These are phyloP conservation scores for Paecilomyces sp. DNA, from an alignment of 2,329 filamentous ascomycete species.

Conservation along the genomic window DNA sequence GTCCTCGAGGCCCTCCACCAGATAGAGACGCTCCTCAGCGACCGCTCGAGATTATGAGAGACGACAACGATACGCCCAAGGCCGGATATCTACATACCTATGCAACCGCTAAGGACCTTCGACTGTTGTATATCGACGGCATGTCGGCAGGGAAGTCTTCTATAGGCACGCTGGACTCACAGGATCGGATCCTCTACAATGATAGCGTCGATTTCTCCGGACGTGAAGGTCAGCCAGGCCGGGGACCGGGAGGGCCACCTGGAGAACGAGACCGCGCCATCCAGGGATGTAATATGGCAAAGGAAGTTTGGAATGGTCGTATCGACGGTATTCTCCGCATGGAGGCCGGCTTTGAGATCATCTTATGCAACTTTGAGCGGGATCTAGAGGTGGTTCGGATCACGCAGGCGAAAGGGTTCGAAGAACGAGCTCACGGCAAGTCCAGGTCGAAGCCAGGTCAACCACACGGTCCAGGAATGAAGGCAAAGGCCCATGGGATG, in stretches of 20 bases:
- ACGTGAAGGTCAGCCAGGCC: background rate
- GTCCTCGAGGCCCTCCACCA: background rate
- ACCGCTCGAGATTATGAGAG: background rate
- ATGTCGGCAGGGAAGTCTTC: conserved; percentile 59
- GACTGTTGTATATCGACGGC: conserved; percentile 63
- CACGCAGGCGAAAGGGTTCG: conserved; percentile 14
- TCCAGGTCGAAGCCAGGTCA: background rate
- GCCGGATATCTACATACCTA: conserved; percentile 62
- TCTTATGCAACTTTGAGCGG: conserved; percentile 56
- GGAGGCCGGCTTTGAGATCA: conserved; percentile 65
- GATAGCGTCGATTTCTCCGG: conserved; percentile 9
- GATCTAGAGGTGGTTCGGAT: conserved; percentile 31
- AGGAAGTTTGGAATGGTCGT: conserved; percentile 41
- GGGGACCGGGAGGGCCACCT: background rate
- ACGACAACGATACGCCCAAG: background rate
- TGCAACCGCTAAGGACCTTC: conserved; percentile 49
- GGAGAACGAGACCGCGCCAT: conserved; percentile 47
- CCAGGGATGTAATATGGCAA: conserved; percentile 49
- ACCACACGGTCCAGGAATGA: background rate
- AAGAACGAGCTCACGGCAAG: background rate
- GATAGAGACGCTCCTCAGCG: background rate
- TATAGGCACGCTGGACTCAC: conserved; percentile 61
- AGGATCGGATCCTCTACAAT: conserved; percentile 55
- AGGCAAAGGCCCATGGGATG: conserved; percentile 1
- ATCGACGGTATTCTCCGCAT: conserved; percentile 61